Base-by-base conservation (phyloP, 2,329 filamentous ascomycete species). In the Uncinocarpus reesii region DNA sequence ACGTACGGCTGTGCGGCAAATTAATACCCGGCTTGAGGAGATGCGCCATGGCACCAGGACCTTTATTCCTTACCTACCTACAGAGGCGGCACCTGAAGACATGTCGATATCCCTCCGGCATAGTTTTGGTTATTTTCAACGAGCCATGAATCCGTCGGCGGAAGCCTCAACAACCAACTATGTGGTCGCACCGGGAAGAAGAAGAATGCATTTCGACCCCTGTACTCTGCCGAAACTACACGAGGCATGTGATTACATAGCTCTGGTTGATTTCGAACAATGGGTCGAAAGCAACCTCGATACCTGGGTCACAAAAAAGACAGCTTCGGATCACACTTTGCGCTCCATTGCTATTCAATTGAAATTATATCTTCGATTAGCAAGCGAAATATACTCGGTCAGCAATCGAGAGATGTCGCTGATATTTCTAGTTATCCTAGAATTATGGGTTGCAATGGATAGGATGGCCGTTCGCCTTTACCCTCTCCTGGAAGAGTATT, bases 361-460 rank as follows among this genome's bases (percentile, higher is more conserved):
- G 23, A 7, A 38, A 15, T 37, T 11, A 2, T 52, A 49, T 26
- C 16, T 26, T 4, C 13, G 16, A 16, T 16, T 16, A 5, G 50
- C 31, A 13, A 20, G 16, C 11, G 10, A 13, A 18, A 31, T 4
- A 2, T 52, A 52, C 26, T 21, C n/a, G 8, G 21, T 53, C 32
- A 43, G 47, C 15, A 71, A 78, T 0, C 69, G 75, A 51, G 62
- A 61, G 0, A 56, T 64, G 0, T 83, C 80, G 0, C 52, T 71
- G 3, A 80, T 80, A 73, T 50, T 79, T 2, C 64, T 83, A 0
- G 76, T 72, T 0, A 53, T 75, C 0, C 53, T 79, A 2, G 77
- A 81, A 47, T 58, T 83, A 0, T 83, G 79, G 80, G 57, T 77
- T 4, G 75, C 73, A 0, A 70, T 73, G 24, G 79, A 83, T 52